Base-by-base conservation (phyloP, 108 stramenopile species). In the Skeletonema grethae region DNA sequence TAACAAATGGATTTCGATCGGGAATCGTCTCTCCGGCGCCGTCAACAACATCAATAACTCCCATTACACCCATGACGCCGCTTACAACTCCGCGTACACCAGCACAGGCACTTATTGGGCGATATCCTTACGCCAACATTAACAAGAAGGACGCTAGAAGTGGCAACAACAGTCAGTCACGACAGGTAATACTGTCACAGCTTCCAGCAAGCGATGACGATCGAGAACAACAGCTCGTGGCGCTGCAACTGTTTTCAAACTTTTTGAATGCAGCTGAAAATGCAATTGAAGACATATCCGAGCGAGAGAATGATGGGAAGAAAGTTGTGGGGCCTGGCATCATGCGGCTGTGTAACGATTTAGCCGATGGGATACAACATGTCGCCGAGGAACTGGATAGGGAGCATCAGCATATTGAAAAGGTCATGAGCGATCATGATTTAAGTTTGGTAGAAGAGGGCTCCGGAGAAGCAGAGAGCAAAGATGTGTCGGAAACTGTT, bases 321-420 rank as follows among this genome's bases (percentile, higher is more conserved):
- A 65, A 72, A 28, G 69, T 86, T 57, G 56, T 94, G 1, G 87
- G 86, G 5, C 60, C 85, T 34, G 90, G 87, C 7, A 86, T 94
- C 61, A 25, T 87, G 13, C 73, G 93, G n/a, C 66, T 72, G 36
- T 87, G 87, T 43, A 35, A 80, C n/a, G 90, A 91, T 63, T 68
- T 94, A 38, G 93, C 93, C 0, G 90, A 90, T 75, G 77, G 69
- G 8, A 65, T 90, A 36, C 82, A 86, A 16, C 58, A 81, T 4
- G 55, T 90, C 34, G 88, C 90, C 3, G 50, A 53, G n/a, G 83
- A 90, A 68, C 56, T 89, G 57, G 84, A 85, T 25, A 58, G 71
- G 43, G 85, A 89, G 30, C 67, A 83, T 32, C 55, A 57, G 34
- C 69, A 58, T 16, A 43, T 89, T 39, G 88, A 79, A 12, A 67